Percentiles rank a stretch among this genome's conserved stretches.
Conservation (phyloP, 1,139 yeast species). For the Suhomyces guaymorum region DNA sequence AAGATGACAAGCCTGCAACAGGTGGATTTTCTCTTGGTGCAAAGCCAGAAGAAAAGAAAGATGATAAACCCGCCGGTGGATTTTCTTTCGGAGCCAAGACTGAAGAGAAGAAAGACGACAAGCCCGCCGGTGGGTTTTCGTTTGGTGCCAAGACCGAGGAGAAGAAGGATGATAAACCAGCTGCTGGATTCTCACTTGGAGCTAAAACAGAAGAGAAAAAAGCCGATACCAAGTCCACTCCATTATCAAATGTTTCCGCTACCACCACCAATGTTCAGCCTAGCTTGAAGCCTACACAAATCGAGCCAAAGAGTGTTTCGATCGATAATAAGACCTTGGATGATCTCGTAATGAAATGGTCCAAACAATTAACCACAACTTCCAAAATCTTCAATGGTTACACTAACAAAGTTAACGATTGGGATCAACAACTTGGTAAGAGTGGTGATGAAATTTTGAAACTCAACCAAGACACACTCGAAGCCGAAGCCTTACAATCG, state of each 20-base stretch:
- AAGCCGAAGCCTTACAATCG: constrained; percentile 82
- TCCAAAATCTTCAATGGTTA: constrained; percentile 76
- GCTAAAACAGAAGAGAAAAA: constrained; percentile 15
- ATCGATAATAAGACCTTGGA: constrained; percentile 90
- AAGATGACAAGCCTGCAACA: constrained; percentile 18
- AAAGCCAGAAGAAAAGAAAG: no score
- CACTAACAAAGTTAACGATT: constrained; percentile 69
- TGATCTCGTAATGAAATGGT: constrained; percentile 92
- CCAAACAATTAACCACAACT: constrained; percentile 74
- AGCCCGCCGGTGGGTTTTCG: no score
- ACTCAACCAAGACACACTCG: constrained; percentile 72
- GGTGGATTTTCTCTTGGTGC: constrained; percentile 18
- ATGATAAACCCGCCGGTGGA: no score
- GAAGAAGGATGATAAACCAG: constrained; percentile 20
- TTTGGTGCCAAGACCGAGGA: constrained; percentile 6
- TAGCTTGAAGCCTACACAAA: constrained; percentile 45
- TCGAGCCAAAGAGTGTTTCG: constrained; percentile 71
- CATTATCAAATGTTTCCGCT: constrained; percentile 10
- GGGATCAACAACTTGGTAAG: constrained; percentile 83
- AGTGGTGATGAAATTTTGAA: constrained; percentile 86
- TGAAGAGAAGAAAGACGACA: constrained; percentile 17
- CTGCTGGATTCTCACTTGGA: constrained; percentile 17
- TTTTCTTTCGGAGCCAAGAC: no score
- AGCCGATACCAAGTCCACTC: no score
- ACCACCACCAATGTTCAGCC: constrained; percentile 27